A percentile compares a stretch with the other conserved stretches of the same genome.
These are phyloP conservation scores for Klebsormidium nitens DNA, from an alignment of 139 green algal genomes.

Conservation along the genomic window DNA sequence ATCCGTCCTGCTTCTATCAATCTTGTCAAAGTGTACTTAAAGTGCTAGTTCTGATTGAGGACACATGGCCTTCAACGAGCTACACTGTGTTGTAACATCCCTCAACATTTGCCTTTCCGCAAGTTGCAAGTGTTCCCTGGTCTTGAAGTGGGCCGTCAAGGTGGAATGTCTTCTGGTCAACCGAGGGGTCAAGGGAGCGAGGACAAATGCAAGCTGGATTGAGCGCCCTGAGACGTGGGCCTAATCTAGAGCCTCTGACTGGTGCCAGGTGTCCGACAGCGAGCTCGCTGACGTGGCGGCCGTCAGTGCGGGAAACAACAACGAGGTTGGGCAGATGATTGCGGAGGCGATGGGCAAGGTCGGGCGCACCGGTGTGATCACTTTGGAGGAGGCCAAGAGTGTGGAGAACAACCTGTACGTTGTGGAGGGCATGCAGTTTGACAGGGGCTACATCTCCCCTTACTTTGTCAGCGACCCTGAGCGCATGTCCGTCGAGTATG, in stretches of 20 bases:
- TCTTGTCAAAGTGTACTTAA: no score
- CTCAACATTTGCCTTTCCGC: no score
- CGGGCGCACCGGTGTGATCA: slow-evolving; percentile 92
- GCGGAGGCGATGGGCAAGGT: slow-evolving; percentile 87
- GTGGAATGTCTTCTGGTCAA: no score
- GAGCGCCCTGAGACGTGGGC: no score
- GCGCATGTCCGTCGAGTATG: slow-evolving; percentile 83
- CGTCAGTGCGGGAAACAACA: slow-evolving; percentile 92
- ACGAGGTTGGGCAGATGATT: slow-evolving; percentile 91
- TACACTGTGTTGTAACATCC: no score
- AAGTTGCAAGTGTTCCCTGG: no score
- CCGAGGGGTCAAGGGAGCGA: no score
- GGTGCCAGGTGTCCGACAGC: slow-evolving; percentile 53
- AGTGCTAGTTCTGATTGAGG: no score
- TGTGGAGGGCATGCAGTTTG: slow-evolving; percentile 99
- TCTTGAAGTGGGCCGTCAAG: no score
- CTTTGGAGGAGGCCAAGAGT: slow-evolving; percentile 96
- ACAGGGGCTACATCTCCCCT: slow-evolving; percentile 96
- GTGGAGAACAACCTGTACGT: slow-evolving; percentile 93
- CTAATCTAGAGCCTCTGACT: neutral
- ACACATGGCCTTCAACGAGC: no score
- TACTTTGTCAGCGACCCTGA: slow-evolving; percentile 99
- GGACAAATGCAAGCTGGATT: no score
- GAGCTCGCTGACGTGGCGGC: slow-evolving; percentile 91
- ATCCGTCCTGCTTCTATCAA: no score